Base-by-base conservation (phyloP, 2,329 filamentous ascomycete genomes). In the Magnaporthiopsis incrustans region DNA sequence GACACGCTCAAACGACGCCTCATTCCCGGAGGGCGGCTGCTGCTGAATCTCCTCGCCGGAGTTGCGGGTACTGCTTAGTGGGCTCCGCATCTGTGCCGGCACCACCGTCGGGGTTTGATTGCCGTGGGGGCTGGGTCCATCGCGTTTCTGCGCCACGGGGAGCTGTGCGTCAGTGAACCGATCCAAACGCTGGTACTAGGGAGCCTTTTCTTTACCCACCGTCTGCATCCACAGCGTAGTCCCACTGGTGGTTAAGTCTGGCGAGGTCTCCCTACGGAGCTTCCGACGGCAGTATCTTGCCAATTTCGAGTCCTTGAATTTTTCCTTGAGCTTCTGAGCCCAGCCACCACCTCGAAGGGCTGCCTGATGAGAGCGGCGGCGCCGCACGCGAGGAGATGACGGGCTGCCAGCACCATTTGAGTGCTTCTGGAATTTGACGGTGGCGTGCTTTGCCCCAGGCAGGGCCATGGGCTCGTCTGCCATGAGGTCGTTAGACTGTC, bases 111-210 rank as follows among this genome's bases (percentile, higher is more conserved):
- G 4, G 38, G 4, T 22, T 44, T 44, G 38, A 22, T 18, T 44
- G 14, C 38, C 38, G 11, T 18, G 12, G 12, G 10, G 38, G 18
- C 38, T 4, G 38, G 38, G 38, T 15, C 38, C 38, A 22, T 44
- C 38, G 38, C 15, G 15, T 15, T 14, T 44, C 15, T 22, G 38
- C 5, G 18, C 18, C 38, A 44, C 38, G 18, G n/a, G 32, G 32
- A 38, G 38, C 56, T 63, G 61, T 1, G 56, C 32, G 14, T 12
- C 61, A 30, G 59, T 44, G n/a, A 59, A 63, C 33, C 53, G 27
- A 4, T 59, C 59, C n/a, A 33, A 57, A 38, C 61, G 61, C 61
- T 56, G 56, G 33, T 57, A 63, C 61, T 56, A 63, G 8, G 56
- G 61, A 18, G 50, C 18, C 26, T 50, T 63, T 25, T 35, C 33